Evolutionary conservation across 495 filamentous ascomycete species (phyloP).

Genomic region (Lepraria neglecta): DNA sequence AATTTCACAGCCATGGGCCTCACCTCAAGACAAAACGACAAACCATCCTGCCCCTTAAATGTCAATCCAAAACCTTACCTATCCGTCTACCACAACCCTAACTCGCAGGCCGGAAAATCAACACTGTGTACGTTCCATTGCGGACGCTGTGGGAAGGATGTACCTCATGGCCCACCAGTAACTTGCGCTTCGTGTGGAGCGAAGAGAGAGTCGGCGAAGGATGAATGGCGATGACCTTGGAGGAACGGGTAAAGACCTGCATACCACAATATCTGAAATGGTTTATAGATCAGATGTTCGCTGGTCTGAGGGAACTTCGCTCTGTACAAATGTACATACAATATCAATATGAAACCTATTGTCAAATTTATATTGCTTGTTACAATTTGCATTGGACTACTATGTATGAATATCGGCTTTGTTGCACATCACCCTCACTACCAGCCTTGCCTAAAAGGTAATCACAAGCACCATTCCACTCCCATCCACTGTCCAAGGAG

Average conservation of each 20-base stretch:
- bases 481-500: too few species aligned
- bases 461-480: too few species aligned
- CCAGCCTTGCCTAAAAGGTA: too few species aligned
- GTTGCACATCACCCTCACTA: too few species aligned
- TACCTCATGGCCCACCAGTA: conserved; percentile 15
- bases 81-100: conserved; percentile 8
- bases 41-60: neutral
- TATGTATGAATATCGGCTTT: too few species aligned
- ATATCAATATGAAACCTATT: too few species aligned
- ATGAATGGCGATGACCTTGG: neutral
- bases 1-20: conserved; percentile 7
- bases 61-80: conserved; percentile 17
- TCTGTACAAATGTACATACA: too few species aligned
- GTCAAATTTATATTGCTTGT: too few species aligned
- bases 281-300: too few species aligned
- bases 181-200: conserved; percentile 5
- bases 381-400: too few species aligned
- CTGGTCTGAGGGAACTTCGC: too few species aligned
- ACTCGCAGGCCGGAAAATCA: neutral
- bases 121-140: conserved; percentile 8
- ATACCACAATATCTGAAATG: neutral
- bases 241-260: neutral
- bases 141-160: conserved; percentile 10
- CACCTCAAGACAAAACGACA: neutral
- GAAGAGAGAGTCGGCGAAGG: neutral